Conservation (phyloP, 164 flowering plant species). For the Echeveria elegans region DNA sequence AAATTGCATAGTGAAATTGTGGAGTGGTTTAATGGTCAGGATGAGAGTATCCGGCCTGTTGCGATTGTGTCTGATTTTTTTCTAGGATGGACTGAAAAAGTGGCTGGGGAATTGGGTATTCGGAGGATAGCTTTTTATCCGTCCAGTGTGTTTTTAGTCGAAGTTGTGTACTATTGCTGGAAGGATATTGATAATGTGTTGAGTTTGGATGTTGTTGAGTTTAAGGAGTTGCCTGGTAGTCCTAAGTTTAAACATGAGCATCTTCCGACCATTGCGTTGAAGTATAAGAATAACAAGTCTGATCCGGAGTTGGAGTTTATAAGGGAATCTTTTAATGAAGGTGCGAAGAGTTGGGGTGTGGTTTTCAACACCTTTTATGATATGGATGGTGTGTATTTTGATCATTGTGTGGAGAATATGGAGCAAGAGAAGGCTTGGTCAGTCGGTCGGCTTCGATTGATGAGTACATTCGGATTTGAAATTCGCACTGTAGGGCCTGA, state of each 20-base stretch:
- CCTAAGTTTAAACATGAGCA: constrained; percentile 17
- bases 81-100: constrained; percentile 10
- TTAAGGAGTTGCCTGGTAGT: constrained; percentile 20
- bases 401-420: constrained; percentile 17
- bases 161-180: background rate
- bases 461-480: background rate
- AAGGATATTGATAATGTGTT: background rate
- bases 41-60: constrained; percentile 39
- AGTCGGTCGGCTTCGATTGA: constrained; percentile 36
- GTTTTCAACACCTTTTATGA: constrained; percentile 31
- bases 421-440: constrained; percentile 40
- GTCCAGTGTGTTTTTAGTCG: background rate
- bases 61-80: constrained; percentile 38
- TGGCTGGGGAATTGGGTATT: constrained; percentile 6
- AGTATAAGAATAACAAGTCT: constrained; percentile 16
- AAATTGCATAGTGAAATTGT: constrained; percentile 25
- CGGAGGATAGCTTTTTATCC: constrained; percentile 9
- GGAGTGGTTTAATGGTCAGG: constrained; percentile 28
- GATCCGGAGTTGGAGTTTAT: constrained; percentile 23
- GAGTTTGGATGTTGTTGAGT: constrained; percentile 10
- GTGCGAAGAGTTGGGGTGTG: constrained; percentile 28
- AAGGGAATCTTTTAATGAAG: constrained; percentile 11
- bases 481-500: background rate
- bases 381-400: constrained; percentile 32
- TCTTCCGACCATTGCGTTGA: constrained; percentile 24